Percentiles rank a stretch among this genome's conserved stretches.
phyloP scores from a whole-genome alignment of 2,329 filamentous ascomycete species.

The Herpotrichia juniperi region DNA sequence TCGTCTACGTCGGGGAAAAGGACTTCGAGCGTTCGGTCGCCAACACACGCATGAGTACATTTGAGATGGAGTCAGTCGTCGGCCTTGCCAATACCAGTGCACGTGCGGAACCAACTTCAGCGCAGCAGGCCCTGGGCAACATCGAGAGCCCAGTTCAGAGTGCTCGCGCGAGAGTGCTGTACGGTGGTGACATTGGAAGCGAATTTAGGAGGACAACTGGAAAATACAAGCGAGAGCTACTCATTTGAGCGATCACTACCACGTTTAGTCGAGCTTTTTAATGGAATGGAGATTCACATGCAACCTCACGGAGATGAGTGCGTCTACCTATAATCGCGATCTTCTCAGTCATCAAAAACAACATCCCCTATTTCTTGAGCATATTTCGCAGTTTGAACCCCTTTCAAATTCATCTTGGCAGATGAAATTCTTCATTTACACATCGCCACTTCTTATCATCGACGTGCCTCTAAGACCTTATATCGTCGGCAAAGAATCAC shows the following conservation, averaged over 20 bases:
- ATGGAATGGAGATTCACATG: background rate
- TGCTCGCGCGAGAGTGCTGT: background rate
- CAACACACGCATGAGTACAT: conserved; percentile 1
- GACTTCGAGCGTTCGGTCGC: conserved; percentile 25
- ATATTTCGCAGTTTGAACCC: background rate
- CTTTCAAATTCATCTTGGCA: background rate
- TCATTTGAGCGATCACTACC: background rate
- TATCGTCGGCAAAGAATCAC: background rate
- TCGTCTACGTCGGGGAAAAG: conserved; percentile 34
- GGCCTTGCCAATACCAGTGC: background rate
- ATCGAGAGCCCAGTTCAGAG: background rate
- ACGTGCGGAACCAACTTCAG: background rate
- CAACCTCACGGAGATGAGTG: background rate
- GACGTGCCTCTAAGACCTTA: background rate
- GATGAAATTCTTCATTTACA: background rate
- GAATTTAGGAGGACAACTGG: background rate
- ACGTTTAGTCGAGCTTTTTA: background rate
- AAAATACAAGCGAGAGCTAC: background rate
- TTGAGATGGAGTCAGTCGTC: background rate
- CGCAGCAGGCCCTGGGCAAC: background rate
- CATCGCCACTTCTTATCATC: background rate
- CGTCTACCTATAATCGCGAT: too few species aligned
- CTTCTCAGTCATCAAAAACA: background rate
- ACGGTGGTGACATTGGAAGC: background rate
- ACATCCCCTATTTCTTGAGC: background rate